A percentile compares a stretch with the other conserved stretches of the same genome.
Evolutionary conservation across 2,329 filamentous ascomycete species (phyloP).

Genomic region (Meredithiella fracta): DNA sequence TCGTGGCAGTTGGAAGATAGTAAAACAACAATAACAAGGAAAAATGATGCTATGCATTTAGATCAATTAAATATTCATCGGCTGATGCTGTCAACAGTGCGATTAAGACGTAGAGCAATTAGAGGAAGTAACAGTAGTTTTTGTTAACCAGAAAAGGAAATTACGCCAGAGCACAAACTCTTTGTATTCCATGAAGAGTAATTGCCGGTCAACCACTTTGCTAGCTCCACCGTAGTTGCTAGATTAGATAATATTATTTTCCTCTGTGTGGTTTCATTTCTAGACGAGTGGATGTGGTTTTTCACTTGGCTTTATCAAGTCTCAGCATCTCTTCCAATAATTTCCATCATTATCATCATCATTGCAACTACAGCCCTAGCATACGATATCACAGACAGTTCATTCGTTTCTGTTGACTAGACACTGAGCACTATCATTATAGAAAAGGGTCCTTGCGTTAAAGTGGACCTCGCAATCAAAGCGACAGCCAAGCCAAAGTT

Average conservation of each 20-base stretch:
- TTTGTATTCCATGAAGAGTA: background rate
- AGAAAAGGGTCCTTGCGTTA: background rate
- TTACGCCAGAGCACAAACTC: background rate
- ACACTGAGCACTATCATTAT: background rate
- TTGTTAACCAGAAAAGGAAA: background rate
- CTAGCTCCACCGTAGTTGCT: background rate
- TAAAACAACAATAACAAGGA: too few relatives aligned
- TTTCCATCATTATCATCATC: background rate
- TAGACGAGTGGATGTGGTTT: too few relatives aligned
- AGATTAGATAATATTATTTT: background rate
- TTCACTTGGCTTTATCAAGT: background rate
- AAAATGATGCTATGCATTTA: too few relatives aligned
- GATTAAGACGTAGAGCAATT: background rate
- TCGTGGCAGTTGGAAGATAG: background rate
- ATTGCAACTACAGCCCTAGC: background rate
- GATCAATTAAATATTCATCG: background rate
- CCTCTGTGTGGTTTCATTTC: background rate
- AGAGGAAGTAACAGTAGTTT: background rate
- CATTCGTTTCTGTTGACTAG: background rate
- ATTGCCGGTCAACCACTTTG: background rate
- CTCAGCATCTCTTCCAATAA: too few relatives aligned
- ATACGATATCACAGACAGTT: background rate
- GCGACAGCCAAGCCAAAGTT: background rate
- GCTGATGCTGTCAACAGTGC: background rate
- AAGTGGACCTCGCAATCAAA: slow-evolving; percentile 1